Base-by-base conservation (phyloP, 2,329 filamentous ascomycete species). In the Nemania abortiva region DNA sequence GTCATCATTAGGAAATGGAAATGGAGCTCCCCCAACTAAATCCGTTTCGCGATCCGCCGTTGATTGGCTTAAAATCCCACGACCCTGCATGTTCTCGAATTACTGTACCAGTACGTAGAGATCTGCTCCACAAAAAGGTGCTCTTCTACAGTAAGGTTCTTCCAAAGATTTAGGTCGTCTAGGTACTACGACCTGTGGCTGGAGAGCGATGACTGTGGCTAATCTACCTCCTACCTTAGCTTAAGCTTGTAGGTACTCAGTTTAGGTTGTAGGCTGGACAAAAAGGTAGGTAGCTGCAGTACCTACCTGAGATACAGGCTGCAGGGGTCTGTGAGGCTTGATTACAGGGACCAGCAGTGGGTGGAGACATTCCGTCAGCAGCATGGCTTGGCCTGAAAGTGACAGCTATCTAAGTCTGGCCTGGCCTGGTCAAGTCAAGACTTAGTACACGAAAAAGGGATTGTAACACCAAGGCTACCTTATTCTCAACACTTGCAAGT, bases 1-100 rank as follows among this genome's bases (percentile, higher is more conserved):
- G 73, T 72, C 63, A 15, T 56, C 42, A 37, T 63, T 63, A 73
- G 70, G 73, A 67, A 42, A 64, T 53, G 54, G 45, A 69, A 54
- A 73, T 75, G 74, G 74, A 73, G 72, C 72, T 75, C 72, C 75
- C 74, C 75, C 73, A 77, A 76, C 73, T 73, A 66, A 73, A 72
- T 77, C 75, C 74, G 75, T 65, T 63, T 70, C 74, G 75, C 75
- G 77, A 75, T 77, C 67, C 37, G 39, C 39, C 37, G 65, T 56
- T 77, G 72, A 77, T 77, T 78, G 77, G 77, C 42, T 65, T 54
- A 63, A 69, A 45, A 39, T 65, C 31, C 31, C 29, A 45, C 63
- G 39, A 56, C 62, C 45, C 58, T 70, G 49, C 54, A 50, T 47
- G 39, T 22, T 52, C 22, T 42, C 22, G 31, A 65, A 65, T 62